A percentile compares a stretch with the other conserved stretches of the same genome.
These are phyloP conservation scores for Parathielavia hyrcaniae DNA, from an alignment of 495 filamentous ascomycete species.

Conservation along the genomic window DNA sequence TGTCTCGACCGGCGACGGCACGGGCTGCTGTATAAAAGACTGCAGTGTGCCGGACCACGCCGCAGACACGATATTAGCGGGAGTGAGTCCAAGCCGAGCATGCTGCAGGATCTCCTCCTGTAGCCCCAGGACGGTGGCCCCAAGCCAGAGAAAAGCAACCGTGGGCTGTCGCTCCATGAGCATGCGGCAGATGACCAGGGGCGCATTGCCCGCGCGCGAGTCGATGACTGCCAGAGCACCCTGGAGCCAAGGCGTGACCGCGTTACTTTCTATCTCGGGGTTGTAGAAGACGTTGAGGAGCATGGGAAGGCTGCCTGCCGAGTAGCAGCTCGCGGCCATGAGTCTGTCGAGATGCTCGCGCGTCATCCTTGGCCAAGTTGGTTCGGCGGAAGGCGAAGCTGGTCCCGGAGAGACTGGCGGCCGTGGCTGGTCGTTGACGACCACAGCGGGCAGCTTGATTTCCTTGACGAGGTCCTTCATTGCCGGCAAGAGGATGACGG, in stretches of 20 bases:
- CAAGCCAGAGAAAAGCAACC: constrained; percentile 17
- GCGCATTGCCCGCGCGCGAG: background rate
- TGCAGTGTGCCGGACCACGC: constrained; percentile 14
- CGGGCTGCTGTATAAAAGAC: constrained; percentile 14
- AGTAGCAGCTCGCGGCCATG: background rate
- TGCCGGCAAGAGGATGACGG: background rate
- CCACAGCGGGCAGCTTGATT: background rate
- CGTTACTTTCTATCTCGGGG: constrained; percentile 13
- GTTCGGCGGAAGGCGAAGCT: background rate
- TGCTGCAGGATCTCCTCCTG: constrained; percentile 4
- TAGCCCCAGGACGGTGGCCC: constrained; percentile 14
- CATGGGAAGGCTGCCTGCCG: background rate
- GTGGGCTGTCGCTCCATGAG: constrained; percentile 17
- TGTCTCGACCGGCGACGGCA: constrained; percentile 7
- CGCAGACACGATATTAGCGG: constrained; percentile 11
- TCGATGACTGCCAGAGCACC: constrained; percentile 16
- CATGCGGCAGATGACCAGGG: constrained; percentile 15
- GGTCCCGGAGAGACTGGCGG: background rate
- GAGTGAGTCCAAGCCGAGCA: constrained; percentile 3
- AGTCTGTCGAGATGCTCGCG: background rate
- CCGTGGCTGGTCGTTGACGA: background rate
- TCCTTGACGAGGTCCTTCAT: background rate
- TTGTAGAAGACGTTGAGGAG: constrained; percentile 22
- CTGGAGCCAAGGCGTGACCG: constrained; percentile 19
- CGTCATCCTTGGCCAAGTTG: no score